These are phyloP conservation scores for Apium graveolens DNA, from an alignment of 129 eudicot genomes.

Conservation along the genomic window DNA sequence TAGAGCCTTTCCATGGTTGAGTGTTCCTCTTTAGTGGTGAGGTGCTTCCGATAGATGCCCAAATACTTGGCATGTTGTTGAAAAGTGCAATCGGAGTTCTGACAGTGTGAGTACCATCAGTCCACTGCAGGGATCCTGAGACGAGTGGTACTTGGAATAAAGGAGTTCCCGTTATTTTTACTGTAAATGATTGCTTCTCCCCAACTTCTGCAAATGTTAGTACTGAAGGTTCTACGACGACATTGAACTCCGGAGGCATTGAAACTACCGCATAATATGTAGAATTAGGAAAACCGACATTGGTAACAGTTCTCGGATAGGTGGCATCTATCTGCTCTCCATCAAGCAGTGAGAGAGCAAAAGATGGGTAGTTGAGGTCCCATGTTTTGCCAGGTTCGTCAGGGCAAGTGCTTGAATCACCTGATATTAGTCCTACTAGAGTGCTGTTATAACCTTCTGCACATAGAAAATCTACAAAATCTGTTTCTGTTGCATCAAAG, in stretches of 20 bases:
- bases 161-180: constrained; percentile 19
- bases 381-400: constrained; percentile 13
- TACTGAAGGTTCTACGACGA: constrained; percentile 17
- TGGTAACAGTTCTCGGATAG: constrained; percentile 22
- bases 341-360: constrained; percentile 16
- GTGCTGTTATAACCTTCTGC: constrained; percentile 20
- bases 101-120: constrained; percentile 24
- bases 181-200: constrained; percentile 18
- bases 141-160: constrained; percentile 18
- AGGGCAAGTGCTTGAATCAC: constrained; percentile 23
- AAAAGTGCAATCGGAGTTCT: constrained; percentile 23
- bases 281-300: constrained; percentile 21
- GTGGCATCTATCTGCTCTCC: constrained; percentile 17
- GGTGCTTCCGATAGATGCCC: constrained; percentile 1
- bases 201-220: constrained; percentile 17
- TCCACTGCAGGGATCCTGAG: constrained; percentile 29
- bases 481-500: constrained; percentile 23
- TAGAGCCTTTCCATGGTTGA: constrained; percentile 1
- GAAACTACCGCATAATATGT: constrained; percentile 13
- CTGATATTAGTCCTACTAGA: constrained; percentile 15
- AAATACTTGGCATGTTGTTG: constrained; percentile 20
- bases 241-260: constrained; percentile 1
- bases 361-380: constrained; percentile 34
- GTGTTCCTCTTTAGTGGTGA: background rate
- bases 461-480: constrained; percentile 22